Evolutionary conservation across 352 stramenopile species (phyloP), one percentile per base, ranked within the genome.

Genomic region (Phytophthora cactorum): DNA sequence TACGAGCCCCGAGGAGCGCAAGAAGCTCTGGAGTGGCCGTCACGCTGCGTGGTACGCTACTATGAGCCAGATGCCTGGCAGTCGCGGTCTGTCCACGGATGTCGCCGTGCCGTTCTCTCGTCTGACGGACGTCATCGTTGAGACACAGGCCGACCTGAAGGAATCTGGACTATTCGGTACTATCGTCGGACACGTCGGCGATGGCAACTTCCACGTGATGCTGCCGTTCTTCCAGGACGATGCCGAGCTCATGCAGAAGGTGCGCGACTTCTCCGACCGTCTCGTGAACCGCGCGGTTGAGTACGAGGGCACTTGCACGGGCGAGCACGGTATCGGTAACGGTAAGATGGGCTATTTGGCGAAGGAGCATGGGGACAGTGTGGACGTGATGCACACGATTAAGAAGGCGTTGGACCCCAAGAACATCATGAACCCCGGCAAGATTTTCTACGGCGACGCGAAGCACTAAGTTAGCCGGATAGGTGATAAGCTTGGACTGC

Each of bases 201-300:
- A 99, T 70, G 97, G 97, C 44, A 99, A 99, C 80, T 99, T 99
- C 75, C 97, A 99, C 79, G 96, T 96, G 46, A 98, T 99, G 74
- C 77, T 99, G 50, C 93, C 98, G 22, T 91, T 97, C 66, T 81
- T 93, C 59, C 78, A 76, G 41, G 81, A 97, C 57, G 80, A 99
- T 59, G 72, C 85, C 5, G 75, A 89, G 55, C 86, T 98, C 51
- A 88, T 98, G 71, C 59, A 78, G 17, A 91, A 92, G 63, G 84
- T 98, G 41, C 84, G 92, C 53, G 74, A 86, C 29, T 95, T 99
- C 38, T 98, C 95, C 58, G 82, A 93, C 59, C 84, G 84, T 11
- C 71, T 96, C 11, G 86, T 94, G 39, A 71, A 89, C 57, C 80
- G 86, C n/a, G 93, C 94, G n/a, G 81, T 98, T 9, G 75, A 68